Evolutionary conservation across 1,284 basidiomycete genomes (phyloP).

Genomic region (Tausonia pullulans): DNA sequence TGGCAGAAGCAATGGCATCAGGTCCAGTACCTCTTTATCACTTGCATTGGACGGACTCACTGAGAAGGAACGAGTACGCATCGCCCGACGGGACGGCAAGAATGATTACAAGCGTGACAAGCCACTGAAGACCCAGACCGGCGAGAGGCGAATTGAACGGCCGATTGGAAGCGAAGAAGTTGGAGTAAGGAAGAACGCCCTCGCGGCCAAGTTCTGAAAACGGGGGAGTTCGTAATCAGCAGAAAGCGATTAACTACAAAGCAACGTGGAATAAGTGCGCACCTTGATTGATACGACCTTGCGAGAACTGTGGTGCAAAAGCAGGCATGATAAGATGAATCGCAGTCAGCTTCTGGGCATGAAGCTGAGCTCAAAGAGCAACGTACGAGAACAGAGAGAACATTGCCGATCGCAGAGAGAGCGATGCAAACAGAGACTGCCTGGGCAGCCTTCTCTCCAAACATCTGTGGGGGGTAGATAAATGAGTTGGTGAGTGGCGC

Average conservation of each 20-base stretch:
- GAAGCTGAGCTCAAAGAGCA: too few relatives aligned
- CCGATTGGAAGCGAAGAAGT: conserved; percentile 26
- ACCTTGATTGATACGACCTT: conserved; percentile 22
- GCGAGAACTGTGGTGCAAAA: conserved; percentile 12
- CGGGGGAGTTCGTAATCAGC: conserved; percentile 36
- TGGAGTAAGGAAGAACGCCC: conserved; percentile 29
- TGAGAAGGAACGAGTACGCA: conserved; percentile 42
- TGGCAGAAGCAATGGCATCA: conserved; percentile 11
- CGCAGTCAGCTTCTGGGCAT: too few relatives aligned
- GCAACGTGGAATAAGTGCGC: not conserved
- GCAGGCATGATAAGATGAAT: too few relatives aligned
- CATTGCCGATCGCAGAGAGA: conserved; percentile 27
- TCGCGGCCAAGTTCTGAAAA: conserved; percentile 17
- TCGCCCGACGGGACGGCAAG: conserved; percentile 45
- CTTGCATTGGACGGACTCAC: conserved; percentile 7
- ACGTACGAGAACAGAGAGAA: conserved; percentile 21
- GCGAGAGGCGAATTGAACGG: conserved; percentile 34
- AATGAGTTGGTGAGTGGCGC: too few relatives aligned
- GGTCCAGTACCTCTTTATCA: not conserved
- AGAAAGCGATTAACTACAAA: conserved; percentile 24
- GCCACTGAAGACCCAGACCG: conserved; percentile 40
- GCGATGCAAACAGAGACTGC: conserved; percentile 28
- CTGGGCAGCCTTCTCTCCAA: conserved; percentile 30
- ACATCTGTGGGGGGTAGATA: conserved; percentile 21
- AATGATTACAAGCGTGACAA: conserved; percentile 45